Base-by-base conservation (phyloP, 2,329 filamentous ascomycete species). In the Colletotrichum chlorophyti region DNA sequence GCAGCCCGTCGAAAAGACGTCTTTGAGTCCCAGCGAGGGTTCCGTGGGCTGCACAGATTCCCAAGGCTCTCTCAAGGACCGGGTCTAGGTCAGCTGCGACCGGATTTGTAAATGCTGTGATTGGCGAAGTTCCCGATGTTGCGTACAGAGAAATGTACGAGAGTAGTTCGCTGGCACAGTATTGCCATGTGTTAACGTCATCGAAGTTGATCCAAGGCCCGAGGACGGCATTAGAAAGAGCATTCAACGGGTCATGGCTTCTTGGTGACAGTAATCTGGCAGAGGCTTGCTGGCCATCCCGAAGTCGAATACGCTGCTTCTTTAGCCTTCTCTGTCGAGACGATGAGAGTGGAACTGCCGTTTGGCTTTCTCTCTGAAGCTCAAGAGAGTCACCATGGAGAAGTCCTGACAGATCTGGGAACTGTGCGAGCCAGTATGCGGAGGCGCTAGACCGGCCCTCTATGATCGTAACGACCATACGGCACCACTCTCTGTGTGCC, bases 131-230 rank as follows among this genome's bases (percentile, higher is more conserved):
- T 5, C 52, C 52, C 10, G 29, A 21, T 15, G 5, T 50, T 12
- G 52, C 45, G 15, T 50, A 55, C 6, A 55, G 21, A 3, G 52
- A 50, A 19, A 55, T 35, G 23, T 51, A 55, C 12, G 53, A 55
- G 14, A 55, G 53, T 46, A 55, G 27, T 15, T 55, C 53, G 29
- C 17, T 43, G 6, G 53, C 53, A 23, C 53, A 55, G 23, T 42
- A 51, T 14, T 17, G 14, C 53, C 46, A 55, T 6, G 53, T 55
- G 3, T 15, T 24, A 7, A 37, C 24, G 6, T 55, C 53, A 14
- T 51, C 37, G 11, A 31, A 49, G 9, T 29, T 51, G 15, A 11
- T 35, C 35, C 45, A 55, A 8, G 53, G 53, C 3, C 29, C 45
- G 11, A 55, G 53, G 6, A 21, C 14, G 9, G 10, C 2, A 8